Conservation (phyloP, 257 asterid genomes). For the Thymus mandschuricus region DNA sequence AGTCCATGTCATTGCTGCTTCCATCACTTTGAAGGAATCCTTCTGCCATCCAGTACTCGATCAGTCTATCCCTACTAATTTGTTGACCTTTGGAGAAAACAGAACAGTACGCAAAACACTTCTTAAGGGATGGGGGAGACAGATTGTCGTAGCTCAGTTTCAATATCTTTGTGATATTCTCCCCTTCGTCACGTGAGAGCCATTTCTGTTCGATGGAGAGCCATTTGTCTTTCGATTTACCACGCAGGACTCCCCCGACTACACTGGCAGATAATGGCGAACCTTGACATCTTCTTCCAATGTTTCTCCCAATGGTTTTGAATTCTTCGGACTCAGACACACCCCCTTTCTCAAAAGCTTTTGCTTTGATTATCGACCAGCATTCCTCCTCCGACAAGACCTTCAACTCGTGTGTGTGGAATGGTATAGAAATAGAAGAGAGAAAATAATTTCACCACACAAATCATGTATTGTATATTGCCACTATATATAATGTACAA, state of each 20-base stretch:
- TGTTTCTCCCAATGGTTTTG: background rate
- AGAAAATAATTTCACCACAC: no score
- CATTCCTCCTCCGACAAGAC: background rate
- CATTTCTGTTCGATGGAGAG: background rate
- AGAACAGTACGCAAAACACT: slow-evolving; percentile 37
- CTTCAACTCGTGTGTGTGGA: background rate
- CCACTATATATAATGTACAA: no score
- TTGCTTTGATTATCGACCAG: background rate
- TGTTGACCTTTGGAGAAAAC: background rate
- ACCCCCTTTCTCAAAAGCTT: background rate
- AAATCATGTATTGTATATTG: no score
- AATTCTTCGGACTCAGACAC: background rate
- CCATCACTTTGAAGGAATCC: background rate
- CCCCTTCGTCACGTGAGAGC: background rate
- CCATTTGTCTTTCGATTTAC: background rate
- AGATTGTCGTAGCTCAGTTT: slow-evolving; percentile 37
- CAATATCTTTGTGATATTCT: slow-evolving; percentile 13
- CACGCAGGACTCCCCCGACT: background rate
- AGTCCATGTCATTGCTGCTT: background rate
- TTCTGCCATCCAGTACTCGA: background rate
- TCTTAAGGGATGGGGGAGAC: slow-evolving; percentile 15
- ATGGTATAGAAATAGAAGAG: no score
- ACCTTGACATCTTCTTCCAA: slow-evolving; percentile 1
- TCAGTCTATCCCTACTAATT: background rate
- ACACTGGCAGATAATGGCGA: background rate